Percentiles rank a stretch among this genome's conserved stretches.
Evolutionary conservation across 352 stramenopile species (phyloP).

Genomic region (Globisporangium barbulae): DNA sequence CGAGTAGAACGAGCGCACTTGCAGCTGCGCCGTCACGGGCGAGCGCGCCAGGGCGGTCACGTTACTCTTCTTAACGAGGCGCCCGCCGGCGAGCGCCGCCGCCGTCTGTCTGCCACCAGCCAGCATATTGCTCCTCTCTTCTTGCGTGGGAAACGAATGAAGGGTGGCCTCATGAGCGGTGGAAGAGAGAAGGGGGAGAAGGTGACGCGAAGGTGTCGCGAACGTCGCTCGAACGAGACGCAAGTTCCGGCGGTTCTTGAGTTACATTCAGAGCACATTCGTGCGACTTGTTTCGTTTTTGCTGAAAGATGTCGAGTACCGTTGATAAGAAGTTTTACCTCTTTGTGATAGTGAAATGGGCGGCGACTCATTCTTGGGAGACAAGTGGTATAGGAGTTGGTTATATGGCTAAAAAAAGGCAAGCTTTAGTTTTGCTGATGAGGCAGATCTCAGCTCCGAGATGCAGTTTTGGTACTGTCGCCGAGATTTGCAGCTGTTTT

Average conservation of each 20-base stretch:
- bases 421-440: no score
- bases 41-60: conserved; percentile 1
- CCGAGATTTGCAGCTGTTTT: no score
- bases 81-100: conserved; percentile 35
- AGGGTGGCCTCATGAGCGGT: neutral
- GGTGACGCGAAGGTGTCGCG: neutral
- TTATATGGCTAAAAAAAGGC: no score
- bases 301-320: neutral
- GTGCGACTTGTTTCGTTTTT: neutral
- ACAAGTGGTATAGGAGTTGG: no score
- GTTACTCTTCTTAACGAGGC: conserved; percentile 23
- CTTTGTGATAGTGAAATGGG: no score
- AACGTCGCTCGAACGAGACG: neutral
- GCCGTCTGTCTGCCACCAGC: conserved; percentile 19
- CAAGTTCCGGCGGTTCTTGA: neutral
- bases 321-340: neutral
- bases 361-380: no score
- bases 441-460: no score
- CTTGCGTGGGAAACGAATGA: conserved; percentile 9
- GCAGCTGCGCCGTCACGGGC: conserved; percentile 12
- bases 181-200: conserved; percentile 4
- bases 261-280: conserved; percentile 6
- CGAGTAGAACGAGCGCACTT: conserved; percentile 74
- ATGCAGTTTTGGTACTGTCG: no score
- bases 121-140: conserved; percentile 12